A percentile compares a stretch with the other conserved stretches of the same genome.
Evolutionary conservation across 139 green algal species (phyloP).

Genomic region (Chlamydomonas eustigma): DNA sequence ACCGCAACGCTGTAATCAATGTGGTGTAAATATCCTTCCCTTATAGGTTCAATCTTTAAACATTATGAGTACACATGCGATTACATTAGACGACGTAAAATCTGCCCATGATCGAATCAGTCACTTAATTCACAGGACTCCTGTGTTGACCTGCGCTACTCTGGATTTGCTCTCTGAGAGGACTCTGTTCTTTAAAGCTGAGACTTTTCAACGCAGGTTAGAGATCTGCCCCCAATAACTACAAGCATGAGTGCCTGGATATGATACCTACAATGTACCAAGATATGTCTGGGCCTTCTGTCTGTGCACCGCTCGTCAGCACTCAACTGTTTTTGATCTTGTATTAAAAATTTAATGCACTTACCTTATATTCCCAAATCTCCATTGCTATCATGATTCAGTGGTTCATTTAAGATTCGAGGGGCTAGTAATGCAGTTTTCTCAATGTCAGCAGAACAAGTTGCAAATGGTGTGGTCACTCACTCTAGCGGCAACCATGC

Average conservation of each 20-base stretch:
- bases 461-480: slow-evolving; percentile 55
- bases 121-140: neutral
- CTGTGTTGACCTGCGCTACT: slow-evolving; percentile 33
- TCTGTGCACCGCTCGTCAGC: too few relatives aligned
- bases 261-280: too few relatives aligned
- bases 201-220: slow-evolving; percentile 45
- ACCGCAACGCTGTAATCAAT: too few relatives aligned
- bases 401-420: neutral
- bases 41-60: too few relatives aligned
- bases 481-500: slow-evolving; percentile 76
- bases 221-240: neutral
- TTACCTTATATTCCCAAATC: too few relatives aligned
- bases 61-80: too few relatives aligned
- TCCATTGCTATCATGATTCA: neutral
- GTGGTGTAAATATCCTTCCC: too few relatives aligned
- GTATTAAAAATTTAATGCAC: too few relatives aligned
- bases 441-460: slow-evolving; percentile 41
- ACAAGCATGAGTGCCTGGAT: too few relatives aligned
- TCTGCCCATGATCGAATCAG: slow-evolving; percentile 2
- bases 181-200: slow-evolving; percentile 67
- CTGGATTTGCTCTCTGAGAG: slow-evolving; percentile 33
- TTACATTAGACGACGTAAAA: neutral
- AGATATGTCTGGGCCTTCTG: too few relatives aligned
- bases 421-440: slow-evolving; percentile 70
- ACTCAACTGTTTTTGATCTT: too few relatives aligned